Evolutionary conservation across 768 basidiomycete species (phyloP), one percentile per base, ranked within the genome.

Genomic region (Calocera cornea): DNA sequence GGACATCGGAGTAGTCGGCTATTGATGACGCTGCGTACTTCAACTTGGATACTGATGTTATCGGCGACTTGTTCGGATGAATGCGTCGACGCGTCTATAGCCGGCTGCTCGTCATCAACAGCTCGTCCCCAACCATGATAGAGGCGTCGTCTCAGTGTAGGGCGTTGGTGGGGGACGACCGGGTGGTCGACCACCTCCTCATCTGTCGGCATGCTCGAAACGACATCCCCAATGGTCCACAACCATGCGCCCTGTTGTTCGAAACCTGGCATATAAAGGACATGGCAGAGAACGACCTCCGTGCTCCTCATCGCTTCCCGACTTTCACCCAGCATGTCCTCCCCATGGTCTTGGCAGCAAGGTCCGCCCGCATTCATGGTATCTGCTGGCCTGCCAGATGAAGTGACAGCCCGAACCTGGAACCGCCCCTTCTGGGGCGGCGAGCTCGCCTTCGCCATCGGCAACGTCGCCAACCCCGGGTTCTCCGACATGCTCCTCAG

Each of bases 361-460:
- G 54, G 54, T 22, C 54, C 54, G 11, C 54, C 54, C 19, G 7
- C 54, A 5, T 60, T 60, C 54, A 11, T 60, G 5, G 54, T 27
- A 11, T 60, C 27, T 27, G 24, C 54, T 8, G 16, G 14, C 24
- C 44, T 47, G 5, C 54, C 54, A 2, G 54, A 60, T 16, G 54
- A 60, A 5, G 14, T 60, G 14, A 60, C 11, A 7, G 11, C 54
- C 11, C 24, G 54, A 2, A 60, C 54, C 2, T 60, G 31, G 27
- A 60, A 60, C 31, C 54, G 54, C 10, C 5, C 54, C 19, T 19
- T 60, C 2, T 60, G 54, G 54, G 54, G 54, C 54, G 54, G 54
- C 24, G 54, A 60, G 31, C 54, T 60, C 54, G 54, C 54, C 27
- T 60, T 60, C 54, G 54, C 54, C 16, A 60, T 60, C 54, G 54